Base-by-base conservation (phyloP, 169 alveolate species). In the Cryptosporidium sp. region DNA sequence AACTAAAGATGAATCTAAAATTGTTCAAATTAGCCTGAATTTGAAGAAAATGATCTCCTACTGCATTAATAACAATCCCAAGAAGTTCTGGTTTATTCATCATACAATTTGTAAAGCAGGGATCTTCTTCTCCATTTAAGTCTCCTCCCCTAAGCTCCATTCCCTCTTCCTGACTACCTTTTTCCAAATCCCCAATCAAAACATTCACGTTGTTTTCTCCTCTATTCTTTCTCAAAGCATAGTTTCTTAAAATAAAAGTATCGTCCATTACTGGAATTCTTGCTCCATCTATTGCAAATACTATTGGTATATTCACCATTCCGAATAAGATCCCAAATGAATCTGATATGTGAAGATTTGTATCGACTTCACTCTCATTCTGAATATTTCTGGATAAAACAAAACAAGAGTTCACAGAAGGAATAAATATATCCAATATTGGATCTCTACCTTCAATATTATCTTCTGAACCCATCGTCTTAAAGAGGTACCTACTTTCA, bases 221-320 rank as follows among this genome's bases (percentile, higher is more conserved):
- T 31, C 68, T 8, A 2, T 18, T 29, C 31, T 41, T 50, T n/a
- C 69, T 48, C 43, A 71, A 71, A 35, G 52, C 69, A 55, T 52
- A 50, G 29, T 65, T 58, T 26, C 89, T 59, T 29, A 80, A 37
- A 18, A 80, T 31, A 62, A 59, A 43, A 23, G 89, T 80, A 62
- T 80, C 75, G 16, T 80, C 89, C 33, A 80, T 80, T 3, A 80
- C 68, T 29, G 89, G 89, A 29, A 80, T 80, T 43, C 70, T 43
- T 26, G 89, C 89, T 12, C 80, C 89, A 65, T 80, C 89, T 12
- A 80, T 62, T 59, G 89, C 89, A 33, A 80, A 80, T 26, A 80
- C 67, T 7, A 65, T 35, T 26, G 89, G 75, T n/a, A 80, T 80
- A 33, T 31, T 62, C 7, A 80, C 35, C 80, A 65, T 62, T 4